Evolutionary conservation across 768 basidiomycete species (phyloP).

Genomic region (Boletus rubropictus): DNA sequence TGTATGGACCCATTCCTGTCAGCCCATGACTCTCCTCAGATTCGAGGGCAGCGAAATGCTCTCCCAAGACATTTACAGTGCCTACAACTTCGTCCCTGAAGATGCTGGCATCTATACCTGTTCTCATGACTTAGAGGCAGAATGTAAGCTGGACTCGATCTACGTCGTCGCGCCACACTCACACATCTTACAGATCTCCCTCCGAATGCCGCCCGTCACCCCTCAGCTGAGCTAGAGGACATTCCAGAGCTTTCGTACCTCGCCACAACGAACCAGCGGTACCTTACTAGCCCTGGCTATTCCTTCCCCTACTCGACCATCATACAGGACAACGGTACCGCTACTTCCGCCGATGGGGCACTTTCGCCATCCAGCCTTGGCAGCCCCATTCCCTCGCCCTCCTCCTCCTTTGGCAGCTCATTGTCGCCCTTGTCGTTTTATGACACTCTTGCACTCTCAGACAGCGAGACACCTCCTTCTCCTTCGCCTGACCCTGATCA

Average conservation of each 20-base stretch:
- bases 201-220: neutral
- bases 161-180: slow-evolving; percentile 14
- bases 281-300: slow-evolving; percentile 5
- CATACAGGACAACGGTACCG: slow-evolving; percentile 6
- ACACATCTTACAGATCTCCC: slow-evolving; percentile 1
- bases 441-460: slow-evolving; percentile 14
- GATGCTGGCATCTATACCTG: neutral
- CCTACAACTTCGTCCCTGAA: neutral
- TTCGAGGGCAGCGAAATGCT: slow-evolving; percentile 1
- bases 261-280: neutral
- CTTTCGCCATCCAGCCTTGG: slow-evolving; percentile 12
- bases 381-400: slow-evolving; percentile 22
- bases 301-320: slow-evolving; percentile 12
- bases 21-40: slow-evolving; percentile 12
- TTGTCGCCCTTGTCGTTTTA: slow-evolving; percentile 19
- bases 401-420: slow-evolving; percentile 21
- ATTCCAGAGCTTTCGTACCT: slow-evolving; percentile 18
- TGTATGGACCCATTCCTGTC: neutral
- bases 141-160: slow-evolving; percentile 3
- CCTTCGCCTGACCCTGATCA: slow-evolving; percentile 16
- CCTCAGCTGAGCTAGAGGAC: slow-evolving; percentile 12
- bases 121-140: neutral
- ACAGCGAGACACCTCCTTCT: slow-evolving; percentile 16
- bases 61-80: neutral
- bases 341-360: neutral